Percentiles rank a stretch among this genome's conserved stretches.
phyloP scores from a whole-genome alignment of 495 filamentous ascomycete genomes.

The Penicillium cinerascens region DNA sequence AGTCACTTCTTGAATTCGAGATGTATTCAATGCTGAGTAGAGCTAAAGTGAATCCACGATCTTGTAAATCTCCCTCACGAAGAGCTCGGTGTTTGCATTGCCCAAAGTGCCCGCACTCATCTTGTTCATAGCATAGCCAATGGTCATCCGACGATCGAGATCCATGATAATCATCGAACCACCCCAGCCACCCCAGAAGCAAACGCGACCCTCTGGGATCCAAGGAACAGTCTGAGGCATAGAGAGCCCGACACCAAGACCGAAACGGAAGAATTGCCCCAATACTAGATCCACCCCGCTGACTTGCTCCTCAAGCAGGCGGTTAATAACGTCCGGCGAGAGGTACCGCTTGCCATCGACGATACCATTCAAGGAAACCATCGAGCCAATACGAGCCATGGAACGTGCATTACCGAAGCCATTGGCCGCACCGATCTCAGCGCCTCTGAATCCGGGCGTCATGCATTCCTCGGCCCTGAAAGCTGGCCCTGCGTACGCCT shows the following conservation, averaged over 20 bases:
- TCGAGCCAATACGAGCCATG: conserved; percentile 27
- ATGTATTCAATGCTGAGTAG: neutral
- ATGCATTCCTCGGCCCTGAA: neutral
- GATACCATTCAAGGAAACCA: conserved; percentile 27
- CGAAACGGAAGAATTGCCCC: conserved; percentile 23
- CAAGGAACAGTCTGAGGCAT: conserved; percentile 15
- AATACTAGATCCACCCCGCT: conserved; percentile 33
- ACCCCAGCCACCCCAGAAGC: conserved; percentile 45
- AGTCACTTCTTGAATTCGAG: neutral
- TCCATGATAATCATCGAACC: conserved; percentile 45
- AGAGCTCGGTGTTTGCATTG: conserved; percentile 27
- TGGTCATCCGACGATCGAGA: conserved; percentile 35
- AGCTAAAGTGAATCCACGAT: conserved; percentile 13
- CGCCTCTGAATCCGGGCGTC: conserved; percentile 19
- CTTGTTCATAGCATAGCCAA: conserved; percentile 45
- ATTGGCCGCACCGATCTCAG: conserved; percentile 26
- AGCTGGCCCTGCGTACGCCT: conserved; percentile 11
- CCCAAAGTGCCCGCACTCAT: conserved; percentile 30
- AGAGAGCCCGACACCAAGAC: conserved; percentile 34
- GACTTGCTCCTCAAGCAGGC: conserved; percentile 37
- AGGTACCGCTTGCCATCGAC: conserved; percentile 32
- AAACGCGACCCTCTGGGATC: conserved; percentile 30
- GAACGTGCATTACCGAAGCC: conserved; percentile 37
- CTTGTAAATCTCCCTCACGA: conserved; percentile 36
- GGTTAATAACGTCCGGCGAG: conserved; percentile 27